Conservation (phyloP, 768 basidiomycete genomes). For the Ephemerocybe angulata region DNA sequence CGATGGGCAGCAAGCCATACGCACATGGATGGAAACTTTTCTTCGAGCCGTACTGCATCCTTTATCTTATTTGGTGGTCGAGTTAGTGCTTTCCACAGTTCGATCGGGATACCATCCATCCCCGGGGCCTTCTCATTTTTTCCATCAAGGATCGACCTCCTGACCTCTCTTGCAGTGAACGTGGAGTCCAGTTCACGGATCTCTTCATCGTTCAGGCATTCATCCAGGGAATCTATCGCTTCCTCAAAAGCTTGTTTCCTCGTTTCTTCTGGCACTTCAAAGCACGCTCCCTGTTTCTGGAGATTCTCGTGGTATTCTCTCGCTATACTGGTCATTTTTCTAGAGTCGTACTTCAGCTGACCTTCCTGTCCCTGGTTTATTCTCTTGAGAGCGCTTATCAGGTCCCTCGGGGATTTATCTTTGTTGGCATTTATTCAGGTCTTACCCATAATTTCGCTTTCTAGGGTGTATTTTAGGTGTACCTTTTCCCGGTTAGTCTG, state of each 20-base stretch:
- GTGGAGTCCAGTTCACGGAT: neutral
- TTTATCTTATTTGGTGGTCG: no score
- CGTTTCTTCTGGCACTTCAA: neutral
- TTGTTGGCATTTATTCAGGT: constrained; percentile 5
- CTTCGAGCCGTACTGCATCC: no score
- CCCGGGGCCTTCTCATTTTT: constrained; percentile 16
- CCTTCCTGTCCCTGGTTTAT: neutral
- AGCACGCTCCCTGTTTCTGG: constrained; percentile 14
- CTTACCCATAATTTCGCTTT: constrained; percentile 9
- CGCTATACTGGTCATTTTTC: constrained; percentile 30
- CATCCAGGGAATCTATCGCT: neutral
- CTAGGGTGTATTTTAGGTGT: neutral
- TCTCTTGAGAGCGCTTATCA: constrained; percentile 1
- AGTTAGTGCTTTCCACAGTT: constrained; percentile 22
- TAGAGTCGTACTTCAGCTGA: constrained; percentile 18
- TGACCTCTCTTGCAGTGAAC: neutral
- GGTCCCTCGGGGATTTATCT: constrained; percentile 4
- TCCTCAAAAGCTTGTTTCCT: constrained; percentile 2
- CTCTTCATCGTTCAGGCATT: neutral
- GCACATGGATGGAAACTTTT: no score
- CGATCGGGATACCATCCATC: constrained; percentile 20
- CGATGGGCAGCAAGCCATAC: no score
- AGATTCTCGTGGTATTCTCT: constrained; percentile 25
- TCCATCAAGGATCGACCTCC: neutral
- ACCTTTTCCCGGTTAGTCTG: neutral